Evolutionary conservation across 2,329 filamentous ascomycete species (phyloP), one percentile per base, ranked within the genome.

Genomic region (Chrysoporthe puriensis): DNA sequence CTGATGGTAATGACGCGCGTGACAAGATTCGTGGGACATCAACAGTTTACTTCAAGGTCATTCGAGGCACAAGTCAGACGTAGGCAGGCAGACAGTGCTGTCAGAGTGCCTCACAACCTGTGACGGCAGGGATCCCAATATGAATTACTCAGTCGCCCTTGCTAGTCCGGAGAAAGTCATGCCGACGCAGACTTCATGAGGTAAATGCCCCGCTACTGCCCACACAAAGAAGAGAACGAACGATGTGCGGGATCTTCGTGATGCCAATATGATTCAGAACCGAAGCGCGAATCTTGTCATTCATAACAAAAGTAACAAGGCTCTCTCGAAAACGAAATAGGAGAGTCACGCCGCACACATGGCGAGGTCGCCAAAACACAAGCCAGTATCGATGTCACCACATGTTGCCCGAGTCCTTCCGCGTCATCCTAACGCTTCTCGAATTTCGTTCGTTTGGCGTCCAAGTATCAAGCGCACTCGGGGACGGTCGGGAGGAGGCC

Each of bases 401-500:
- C 62, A 26, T 46, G 44, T 46, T 56, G 36, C 26, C 59, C 54
- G 36, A 21, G 52, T 46, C 54, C 66, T 56, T 62, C 42, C 34
- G 57, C 56, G 26, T 52, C 52, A 61, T 54, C 18, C 21, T 54
- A 62, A 52, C 66, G 62, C 66, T 34, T 44, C 16, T 65, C 63
- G 63, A 68, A 66, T 68, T 68, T 63, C 66, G 62, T 70, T 70
- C 68, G 66, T 44, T n/a, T 63, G 46, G 62, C 63, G 42, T 59
- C 58, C 44, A 46, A 56, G 32, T 14, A 59, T 70, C 60, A 78
- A 59, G 74, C 76, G 71, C 74, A 76, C 71, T 78, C 76, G 48
- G 73, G 75, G 62, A 79, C 77, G 9, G 77, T 78, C 59, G 77
- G 76, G 70, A 79, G 75, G 34, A 79, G 72, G 71, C 76, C 77